Conservation (phyloP, 2,329 filamentous ascomycete genomes). For the Rutstroemia sp. region DNA sequence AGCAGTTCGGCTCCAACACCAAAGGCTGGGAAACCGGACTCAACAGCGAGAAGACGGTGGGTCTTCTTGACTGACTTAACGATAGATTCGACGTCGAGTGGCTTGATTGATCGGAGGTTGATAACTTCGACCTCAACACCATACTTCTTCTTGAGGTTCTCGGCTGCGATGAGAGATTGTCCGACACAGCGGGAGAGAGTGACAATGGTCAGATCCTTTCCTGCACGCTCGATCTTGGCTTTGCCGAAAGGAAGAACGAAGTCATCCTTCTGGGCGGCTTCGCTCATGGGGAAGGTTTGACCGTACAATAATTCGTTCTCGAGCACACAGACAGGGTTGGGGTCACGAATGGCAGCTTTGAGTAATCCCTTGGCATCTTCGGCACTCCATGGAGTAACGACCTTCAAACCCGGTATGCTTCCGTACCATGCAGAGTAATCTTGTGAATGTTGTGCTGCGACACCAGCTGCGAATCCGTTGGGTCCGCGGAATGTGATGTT, state of each 20-base stretch:
- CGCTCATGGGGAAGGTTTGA: conserved; percentile 92
- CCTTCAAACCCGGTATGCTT: conserved; percentile 94
- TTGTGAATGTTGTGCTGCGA: conserved; percentile 96
- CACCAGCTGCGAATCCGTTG: conserved; percentile 95
- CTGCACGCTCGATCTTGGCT: conserved; percentile 95
- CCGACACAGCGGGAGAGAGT: conserved; percentile 92
- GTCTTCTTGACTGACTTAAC: conserved; percentile 99
- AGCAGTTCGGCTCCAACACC: conserved; percentile 91
- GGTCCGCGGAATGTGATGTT: conserved; percentile 99
- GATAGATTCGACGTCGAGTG: conserved; percentile 89
- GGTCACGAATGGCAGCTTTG: conserved; percentile 96
- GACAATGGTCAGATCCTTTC: conserved; percentile 95
- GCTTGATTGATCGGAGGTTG: conserved; percentile 97
- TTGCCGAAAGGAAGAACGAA: conserved; percentile 97
- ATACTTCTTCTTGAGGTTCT: conserved; percentile 92
- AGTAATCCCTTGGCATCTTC: conserved; percentile 98
- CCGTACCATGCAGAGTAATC: conserved; percentile 99
- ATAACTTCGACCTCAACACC: conserved; percentile 93
- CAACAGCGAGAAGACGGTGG: conserved; percentile 79
- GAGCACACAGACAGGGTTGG: conserved; percentile 89
- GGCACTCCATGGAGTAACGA: conserved; percentile 90
- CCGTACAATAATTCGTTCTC: conserved; percentile 92
- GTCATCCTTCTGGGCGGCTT: conserved; percentile 90
- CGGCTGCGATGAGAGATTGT: conserved; percentile 80
- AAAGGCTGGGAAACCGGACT: conserved; percentile 94